These are phyloP conservation scores for Leccinum uliginosum DNA, from an alignment of 768 basidiomycete species.

Conservation along the genomic window DNA sequence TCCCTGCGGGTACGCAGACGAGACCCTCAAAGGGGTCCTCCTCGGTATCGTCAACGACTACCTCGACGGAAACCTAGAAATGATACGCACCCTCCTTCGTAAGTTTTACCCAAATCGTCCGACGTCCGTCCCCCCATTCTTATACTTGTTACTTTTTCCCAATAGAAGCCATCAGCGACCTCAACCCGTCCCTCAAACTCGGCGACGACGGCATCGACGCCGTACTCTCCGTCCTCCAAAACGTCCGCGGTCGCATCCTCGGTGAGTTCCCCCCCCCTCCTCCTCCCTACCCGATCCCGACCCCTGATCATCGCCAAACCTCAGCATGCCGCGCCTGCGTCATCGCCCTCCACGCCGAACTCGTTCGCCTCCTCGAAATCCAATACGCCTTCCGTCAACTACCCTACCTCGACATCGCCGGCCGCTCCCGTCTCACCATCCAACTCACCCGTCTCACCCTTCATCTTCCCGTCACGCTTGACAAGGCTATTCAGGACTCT, in stretches of 20 bases:
- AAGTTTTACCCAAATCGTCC: constrained; percentile 23
- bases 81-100: constrained; percentile 74
- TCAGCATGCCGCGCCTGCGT: constrained; percentile 75
- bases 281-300: not conserved
- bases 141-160: too few species aligned
- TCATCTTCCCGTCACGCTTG: constrained; percentile 68
- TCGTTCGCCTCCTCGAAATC: constrained; percentile 76
- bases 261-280: constrained; percentile 37
- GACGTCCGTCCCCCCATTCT: too few species aligned
- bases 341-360: constrained; percentile 64
- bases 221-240: constrained; percentile 64
- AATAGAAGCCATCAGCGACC: constrained; percentile 72
- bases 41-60: constrained; percentile 77
- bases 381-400: constrained; percentile 73
- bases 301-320: not conserved
- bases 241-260: constrained; percentile 70
- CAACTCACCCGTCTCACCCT: constrained; percentile 76
- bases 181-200: constrained; percentile 73
- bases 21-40: constrained; percentile 74
- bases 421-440: constrained; percentile 71
- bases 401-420: constrained; percentile 72
- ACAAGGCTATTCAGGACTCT: constrained; percentile 54
- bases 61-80: constrained; percentile 82
- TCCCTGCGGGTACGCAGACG: constrained; percentile 60
- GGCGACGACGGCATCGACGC: constrained; percentile 77